Conservation (phyloP, 352 stramenopile genomes). For the Aphanomyces cochlioides region DNA sequence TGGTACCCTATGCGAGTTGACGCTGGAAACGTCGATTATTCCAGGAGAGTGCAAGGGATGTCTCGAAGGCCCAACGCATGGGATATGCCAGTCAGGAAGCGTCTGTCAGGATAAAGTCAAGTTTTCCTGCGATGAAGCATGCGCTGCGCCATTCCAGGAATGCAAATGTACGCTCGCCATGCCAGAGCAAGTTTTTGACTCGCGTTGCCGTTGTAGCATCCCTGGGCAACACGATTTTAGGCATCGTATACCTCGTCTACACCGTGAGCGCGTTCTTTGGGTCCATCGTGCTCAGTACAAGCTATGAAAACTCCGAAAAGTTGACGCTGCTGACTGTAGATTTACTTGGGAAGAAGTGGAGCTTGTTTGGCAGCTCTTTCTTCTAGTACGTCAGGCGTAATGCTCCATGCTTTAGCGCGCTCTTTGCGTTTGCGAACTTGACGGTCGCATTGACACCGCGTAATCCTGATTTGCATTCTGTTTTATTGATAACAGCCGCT, state of each 20-base stretch:
- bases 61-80: neutral
- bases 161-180: constrained; percentile 9
- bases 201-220: neutral
- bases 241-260: constrained; percentile 21
- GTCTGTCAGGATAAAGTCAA: constrained; percentile 12
- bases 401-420: neutral
- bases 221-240: constrained; percentile 25
- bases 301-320: neutral
- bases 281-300: constrained; percentile 16
- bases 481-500: neutral
- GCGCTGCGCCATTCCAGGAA: neutral
- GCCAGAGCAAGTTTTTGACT: neutral
- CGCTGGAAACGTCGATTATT: constrained; percentile 27
- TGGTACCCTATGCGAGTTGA: neutral
- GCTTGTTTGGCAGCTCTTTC: constrained; percentile 9
- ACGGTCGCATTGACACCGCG: neutral
- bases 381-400: constrained; percentile 15
- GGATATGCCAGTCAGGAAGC: constrained; percentile 7
- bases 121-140: constrained; percentile 12
- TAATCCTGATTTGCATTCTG: neutral
- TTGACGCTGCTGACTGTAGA: neutral
- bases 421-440: constrained; percentile 28
- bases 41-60: constrained; percentile 19
- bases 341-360: constrained; percentile 15
- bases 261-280: constrained; percentile 23